These are phyloP conservation scores for Bonnemaisonia californica DNA, from an alignment of 31 red algal species.

Conservation along the genomic window DNA sequence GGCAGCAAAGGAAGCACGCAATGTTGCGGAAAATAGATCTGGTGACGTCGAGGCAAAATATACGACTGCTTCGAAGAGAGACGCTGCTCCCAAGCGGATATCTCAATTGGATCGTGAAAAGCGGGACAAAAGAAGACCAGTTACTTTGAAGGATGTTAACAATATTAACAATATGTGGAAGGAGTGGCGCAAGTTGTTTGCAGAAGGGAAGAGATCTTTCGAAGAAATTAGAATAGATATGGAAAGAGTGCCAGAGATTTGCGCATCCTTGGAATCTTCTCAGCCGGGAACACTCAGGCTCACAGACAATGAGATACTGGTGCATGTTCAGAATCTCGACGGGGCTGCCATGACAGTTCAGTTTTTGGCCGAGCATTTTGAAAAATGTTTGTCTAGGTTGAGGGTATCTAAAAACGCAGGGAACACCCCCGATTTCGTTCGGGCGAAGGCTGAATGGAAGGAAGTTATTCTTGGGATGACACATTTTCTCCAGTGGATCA, in stretches of 20 bases:
- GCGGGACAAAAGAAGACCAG: not conserved
- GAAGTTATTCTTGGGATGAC: not conserved
- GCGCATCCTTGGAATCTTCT: not conserved
- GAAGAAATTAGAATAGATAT: not conserved
- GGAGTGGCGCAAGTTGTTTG: not conserved
- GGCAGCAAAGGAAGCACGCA: not conserved
- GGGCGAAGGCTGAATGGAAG: not conserved
- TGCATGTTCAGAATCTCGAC: not conserved
- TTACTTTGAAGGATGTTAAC: not conserved
- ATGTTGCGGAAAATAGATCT: not conserved
- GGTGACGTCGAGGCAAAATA: not conserved
- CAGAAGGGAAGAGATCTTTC: not conserved
- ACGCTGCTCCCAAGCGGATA: not conserved
- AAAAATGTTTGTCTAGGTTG: not conserved
- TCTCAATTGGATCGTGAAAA: not conserved
- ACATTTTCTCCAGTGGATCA: not conserved
- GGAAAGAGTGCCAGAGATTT: not conserved
- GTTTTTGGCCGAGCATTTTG: not conserved
- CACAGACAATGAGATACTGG: not conserved
- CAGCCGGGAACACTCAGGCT: not conserved
- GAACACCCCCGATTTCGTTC: not conserved
- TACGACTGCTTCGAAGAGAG: not conserved
- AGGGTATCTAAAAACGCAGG: not conserved
- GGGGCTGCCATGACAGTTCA: not conserved
- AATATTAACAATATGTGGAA: not conserved